Evolutionary conservation across 768 basidiomycete genomes (phyloP), one percentile per base, ranked within the genome.

Genomic region (Gloeophyllum trabeum): DNA sequence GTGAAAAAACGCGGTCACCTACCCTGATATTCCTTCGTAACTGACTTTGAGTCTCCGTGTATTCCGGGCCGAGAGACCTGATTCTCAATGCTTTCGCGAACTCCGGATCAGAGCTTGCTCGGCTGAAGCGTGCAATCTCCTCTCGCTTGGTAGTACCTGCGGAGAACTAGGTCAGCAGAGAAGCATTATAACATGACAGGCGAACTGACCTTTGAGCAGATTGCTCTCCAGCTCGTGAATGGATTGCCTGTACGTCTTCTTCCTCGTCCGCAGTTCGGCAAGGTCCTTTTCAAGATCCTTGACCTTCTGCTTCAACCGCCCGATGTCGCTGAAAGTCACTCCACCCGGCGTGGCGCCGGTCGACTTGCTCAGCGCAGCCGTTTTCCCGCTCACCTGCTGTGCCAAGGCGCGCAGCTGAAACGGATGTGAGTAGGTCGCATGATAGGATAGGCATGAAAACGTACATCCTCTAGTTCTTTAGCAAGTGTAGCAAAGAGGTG

Each of bases 71-170:
- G 16, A 52, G 48, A 46, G 63, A 60, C 23, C 56, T 60, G 10
- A 60, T 54, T 48, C 68, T 71, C 20, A 63, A 59, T 54, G 60
- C 70, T 20, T 64, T 68, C 6, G 57, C 64, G 56, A 93, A 88
- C 42, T 83, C 82, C 3, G 76, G 71, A 54, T 97, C 91, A 23
- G 69, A 70, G 46, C 77, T 76, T 1, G 90, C 91, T 50, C 75
- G 77, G 42, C 79, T 69, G 58, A 89, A 92, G 4, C 88, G 76
- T 14, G 68, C 65, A 20, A 89, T 82, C 53, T 96, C 91, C 55
- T 92, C 90, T 49, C 74, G 74, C 48, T 85, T 77, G 45, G 85
- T 87, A 39, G 76, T 78, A 30, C 81, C 92, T 94, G 52, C 30
- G 35, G 32, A 36, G 36, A 39, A 22, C 44, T 32, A 43, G 32